Base-by-base conservation (phyloP, 2,329 filamentous ascomycete species). In the Chrysosphaeria jannelii region DNA sequence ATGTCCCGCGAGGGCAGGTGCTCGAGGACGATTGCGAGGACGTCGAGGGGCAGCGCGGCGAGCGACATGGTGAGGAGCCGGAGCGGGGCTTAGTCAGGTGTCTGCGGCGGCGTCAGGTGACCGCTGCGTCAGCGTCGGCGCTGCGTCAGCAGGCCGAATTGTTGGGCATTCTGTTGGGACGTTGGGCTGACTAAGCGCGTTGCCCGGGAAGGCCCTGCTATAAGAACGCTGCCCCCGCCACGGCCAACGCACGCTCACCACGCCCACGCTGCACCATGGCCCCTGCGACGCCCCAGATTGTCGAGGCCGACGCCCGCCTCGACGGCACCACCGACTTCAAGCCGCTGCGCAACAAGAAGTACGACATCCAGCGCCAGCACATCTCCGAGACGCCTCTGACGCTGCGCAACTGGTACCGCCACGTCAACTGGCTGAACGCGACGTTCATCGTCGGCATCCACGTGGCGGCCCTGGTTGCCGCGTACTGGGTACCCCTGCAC, bases 341-440 rank as follows among this genome's bases (percentile, higher is more conserved):
- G 35, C 53, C 53, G 28, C 42, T 51, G 22, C 51, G 52, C 23
- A 36, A 30, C 14, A 51, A 47, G 39, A 45, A 45, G 34, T 45
- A 47, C 33, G 57, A 64, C 29, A 51, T 33, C 14, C 28, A 67
- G 51, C 89, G 88, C 50, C 58, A 68, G 38, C 76, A 89, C 46
- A 85, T 89, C 46, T 64, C 74, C 32, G 76, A 88, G 32, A 60
- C 61, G 31, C 69, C 71, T 27, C 67, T 88, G 35, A 89, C 74
- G 29, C 57, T 53, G 45, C 50, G 54, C 37, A 90, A 89, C 52
- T 85, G 74, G 72, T 66, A 78, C 49, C 69, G 79, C 50, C 78
- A 90, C 41, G 58, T 90, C 52, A 78, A 89, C 57, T 90, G 78
- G 76, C 57, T 90, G 34, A 90, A 89, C 45, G 66, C 74, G 31